Percentiles rank a stretch among this genome's conserved stretches.
Evolutionary conservation across 306 rosid genomes (phyloP).

Genomic region (Hippophae rhamnoides): DNA sequence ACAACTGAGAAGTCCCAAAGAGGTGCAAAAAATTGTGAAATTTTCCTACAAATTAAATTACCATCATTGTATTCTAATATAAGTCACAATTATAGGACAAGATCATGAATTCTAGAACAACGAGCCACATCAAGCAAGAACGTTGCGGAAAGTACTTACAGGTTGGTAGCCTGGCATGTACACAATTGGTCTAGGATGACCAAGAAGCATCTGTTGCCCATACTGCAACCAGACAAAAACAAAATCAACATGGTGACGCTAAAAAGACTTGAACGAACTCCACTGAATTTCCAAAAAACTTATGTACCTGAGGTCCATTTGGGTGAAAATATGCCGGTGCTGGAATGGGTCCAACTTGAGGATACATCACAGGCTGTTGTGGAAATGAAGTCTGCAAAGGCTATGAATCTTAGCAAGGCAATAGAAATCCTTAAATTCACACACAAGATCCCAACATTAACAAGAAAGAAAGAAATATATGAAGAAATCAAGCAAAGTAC

Average conservation of each 20-base stretch:
- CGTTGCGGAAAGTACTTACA: conserved; percentile 44
- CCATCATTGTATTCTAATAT: neutral
- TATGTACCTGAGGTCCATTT: conserved; percentile 76
- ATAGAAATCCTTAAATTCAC: no score
- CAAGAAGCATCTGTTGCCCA: conserved; percentile 62
- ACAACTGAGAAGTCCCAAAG: no score
- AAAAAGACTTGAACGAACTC: neutral
- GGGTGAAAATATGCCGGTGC: conserved; percentile 71
- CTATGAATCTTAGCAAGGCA: conserved; percentile 11
- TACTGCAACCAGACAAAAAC: conserved; percentile 49
- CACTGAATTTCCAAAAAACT: conserved; percentile 12
- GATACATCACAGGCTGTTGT: conserved; percentile 64
- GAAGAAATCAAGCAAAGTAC: no score
- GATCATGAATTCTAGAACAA: neutral
- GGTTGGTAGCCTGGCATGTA: conserved; percentile 72
- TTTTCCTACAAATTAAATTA: no score
- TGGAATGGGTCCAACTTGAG: conserved; percentile 57
- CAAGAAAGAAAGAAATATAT: no score
- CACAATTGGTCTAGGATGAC: conserved; percentile 72
- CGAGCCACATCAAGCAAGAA: neutral
- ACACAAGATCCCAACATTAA: no score
- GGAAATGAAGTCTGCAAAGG: conserved; percentile 56
- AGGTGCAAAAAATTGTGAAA: no score
- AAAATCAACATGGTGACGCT: conserved; percentile 1
- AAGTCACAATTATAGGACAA: neutral